Base-by-base conservation (phyloP, 1,284 basidiomycete species). In the Sanguinoderma infundibulare region DNA sequence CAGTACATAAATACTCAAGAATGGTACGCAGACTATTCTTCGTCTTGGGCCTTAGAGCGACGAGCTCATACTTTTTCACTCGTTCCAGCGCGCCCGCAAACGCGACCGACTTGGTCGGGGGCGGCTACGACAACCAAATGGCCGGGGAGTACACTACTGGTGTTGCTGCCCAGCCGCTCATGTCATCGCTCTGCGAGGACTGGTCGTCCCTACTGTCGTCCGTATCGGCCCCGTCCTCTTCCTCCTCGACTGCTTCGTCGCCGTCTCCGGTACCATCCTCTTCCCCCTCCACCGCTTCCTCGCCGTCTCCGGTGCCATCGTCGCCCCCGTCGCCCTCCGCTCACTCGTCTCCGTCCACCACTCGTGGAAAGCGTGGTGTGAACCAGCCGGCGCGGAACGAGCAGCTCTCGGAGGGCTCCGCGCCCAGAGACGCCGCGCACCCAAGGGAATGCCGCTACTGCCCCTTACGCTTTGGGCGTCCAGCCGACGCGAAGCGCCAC, bases 401-500 rank as follows among this genome's bases (percentile, higher is more conserved):
- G 22, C 40, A 42, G 9, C 22, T 42, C 5, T 17, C 40, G 22
- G 22, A 20, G 2, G 22, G 24, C 22, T 32, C 17, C 30, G 20
- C 8, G 12, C 57, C n/a, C n/a, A n/a, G n/a, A n/a, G n/a, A 64
- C 65, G 55, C 14, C 17, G 35, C 58, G 59, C 58, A 44, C 68
- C 40, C 76, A 77, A 65, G 67, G 60, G 34, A 81, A 80, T 70
- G 40, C 22, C 40, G 40, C 22, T 42, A 42, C 40, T 42, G 40
- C 22, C 22, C 10, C 22, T 42, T 8, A 20, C 40, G 22, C 40
- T 42, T 42, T 72, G 73, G 49, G 79, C 85, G 36, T 69, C 78
- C 36, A 83, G 83, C 32, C 7, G 85, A 87, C 62, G 81, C 83
- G 65, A 78, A 77, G 67, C 79, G 86, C 17, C 85, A 87, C 67